Evolutionary conservation across 805 yeast genomes (phyloP), one percentile per base, ranked within the genome.

Genomic region (Saccharomyces jurei): DNA sequence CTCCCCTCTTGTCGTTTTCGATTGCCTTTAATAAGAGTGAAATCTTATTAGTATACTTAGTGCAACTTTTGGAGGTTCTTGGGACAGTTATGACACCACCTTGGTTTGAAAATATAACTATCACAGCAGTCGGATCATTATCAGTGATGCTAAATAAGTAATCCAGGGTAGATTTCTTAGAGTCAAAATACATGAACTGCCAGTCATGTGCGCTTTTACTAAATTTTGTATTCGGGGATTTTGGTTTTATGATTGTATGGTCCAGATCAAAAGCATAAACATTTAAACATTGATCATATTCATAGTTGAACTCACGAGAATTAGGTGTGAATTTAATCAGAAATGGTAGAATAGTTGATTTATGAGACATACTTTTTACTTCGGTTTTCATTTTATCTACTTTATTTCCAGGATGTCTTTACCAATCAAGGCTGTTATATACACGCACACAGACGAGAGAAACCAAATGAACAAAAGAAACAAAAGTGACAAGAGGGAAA

Each of bases 31-130:
- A 52, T 1, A 85, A 65, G 6, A 59, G 54, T 46, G 74, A 68
- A 1, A 84, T 57, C 62, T 79, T 80, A 2, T 58, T 59, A 0
- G 69, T 68, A 56, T 84, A 78, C 25, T 73, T 73, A 3, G 62
- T 49, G 46, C 70, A 69, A 52, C 72, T 68, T 54, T 68, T 69
- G 4, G 71, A 65, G 26, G 55, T 63, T 11, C 59, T 51, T 9
- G 72, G 73, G 5, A 58, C 60, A 2, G 68, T 58, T 3, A 67
- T 51, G 2, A 68, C 65, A 0, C 83, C 86, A 22, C 92, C 96
- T 68, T 92, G 99, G 65, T 92, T 92, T 0, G 97, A 81, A 66
- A 92, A 88, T 1, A 92, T 79, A 3, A 85, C 91, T 3, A 90
- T 60, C 1, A 78, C 57, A 49, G 73, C 72, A 10, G 65, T 62